A percentile compares a stretch with the other conserved stretches of the same genome.
Evolutionary conservation across 352 stramenopile genomes (phyloP).

Genomic region (Globisporangium paddicum): DNA sequence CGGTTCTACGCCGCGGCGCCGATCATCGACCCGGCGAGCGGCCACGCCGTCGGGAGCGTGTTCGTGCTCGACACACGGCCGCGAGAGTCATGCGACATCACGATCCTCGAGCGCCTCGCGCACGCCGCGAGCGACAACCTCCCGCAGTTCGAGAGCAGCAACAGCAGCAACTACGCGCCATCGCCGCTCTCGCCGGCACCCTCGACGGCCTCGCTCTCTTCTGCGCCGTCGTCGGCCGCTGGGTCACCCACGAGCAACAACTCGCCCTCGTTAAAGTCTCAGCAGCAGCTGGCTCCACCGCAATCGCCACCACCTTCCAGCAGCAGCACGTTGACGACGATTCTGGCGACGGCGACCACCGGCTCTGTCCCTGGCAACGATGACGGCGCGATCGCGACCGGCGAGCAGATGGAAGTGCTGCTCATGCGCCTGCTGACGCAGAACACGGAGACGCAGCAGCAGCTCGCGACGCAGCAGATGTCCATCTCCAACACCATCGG

Average conservation of each 20-base stretch:
- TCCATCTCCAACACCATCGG: constrained; percentile 57
- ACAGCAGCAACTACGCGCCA: constrained; percentile 7
- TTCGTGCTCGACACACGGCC: constrained; percentile 82
- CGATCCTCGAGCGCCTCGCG: constrained; percentile 63
- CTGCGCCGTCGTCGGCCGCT: constrained; percentile 9
- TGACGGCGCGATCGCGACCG: background rate
- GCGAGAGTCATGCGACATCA: constrained; percentile 62
- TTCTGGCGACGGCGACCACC: constrained; percentile 8
- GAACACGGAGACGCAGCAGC: constrained; percentile 81
- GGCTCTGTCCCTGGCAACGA: background rate
- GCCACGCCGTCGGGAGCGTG: constrained; percentile 61
- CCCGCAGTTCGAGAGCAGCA: constrained; percentile 11
- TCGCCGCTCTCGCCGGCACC: constrained; percentile 5
- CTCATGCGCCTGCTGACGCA: constrained; percentile 79
- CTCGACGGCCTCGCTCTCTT: constrained; percentile 35
- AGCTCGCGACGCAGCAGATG: constrained; percentile 72
- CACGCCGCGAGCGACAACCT: constrained; percentile 58
- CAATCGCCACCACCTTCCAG: background rate
- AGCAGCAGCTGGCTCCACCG: background rate
- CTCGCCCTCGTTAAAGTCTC: background rate
- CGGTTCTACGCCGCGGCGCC: constrained; percentile 92
- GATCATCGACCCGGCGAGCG: constrained; percentile 54
- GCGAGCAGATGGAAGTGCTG: constrained; percentile 61
- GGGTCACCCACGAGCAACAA: constrained; percentile 9
- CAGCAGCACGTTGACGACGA: constrained; percentile 12